Percentiles rank a stretch among this genome's conserved stretches.
phyloP scores from a whole-genome alignment of 257 asterid genomes.

The Catharanthus roseus region DNA sequence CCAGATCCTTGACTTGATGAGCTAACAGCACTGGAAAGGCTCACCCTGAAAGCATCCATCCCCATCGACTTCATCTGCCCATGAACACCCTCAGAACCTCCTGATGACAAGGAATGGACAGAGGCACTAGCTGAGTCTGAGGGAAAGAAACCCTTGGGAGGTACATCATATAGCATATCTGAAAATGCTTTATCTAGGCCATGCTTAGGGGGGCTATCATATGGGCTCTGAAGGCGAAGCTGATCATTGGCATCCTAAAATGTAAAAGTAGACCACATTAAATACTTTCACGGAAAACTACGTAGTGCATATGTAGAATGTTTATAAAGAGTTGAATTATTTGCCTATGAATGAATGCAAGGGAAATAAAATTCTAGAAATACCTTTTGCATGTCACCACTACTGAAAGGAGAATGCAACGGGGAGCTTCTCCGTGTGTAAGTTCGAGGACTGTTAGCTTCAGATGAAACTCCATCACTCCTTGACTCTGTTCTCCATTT shows the following conservation, averaged over 20 bases:
- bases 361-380: slow-evolving; percentile 12
- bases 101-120: slow-evolving; percentile 69
- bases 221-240: slow-evolving; percentile 71
- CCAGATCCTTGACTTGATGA: slow-evolving; percentile 98
- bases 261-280: slow-evolving; percentile 23
- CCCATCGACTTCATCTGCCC: slow-evolving; percentile 72
- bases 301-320: not conserved
- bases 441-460: slow-evolving; percentile 81
- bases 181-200: slow-evolving; percentile 69
- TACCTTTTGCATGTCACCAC: slow-evolving; percentile 81
- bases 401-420: slow-evolving; percentile 76
- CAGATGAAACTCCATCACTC: slow-evolving; percentile 87
- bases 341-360: slow-evolving; percentile 8
- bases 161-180: slow-evolving; percentile 57
- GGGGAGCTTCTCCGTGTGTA: slow-evolving; percentile 89
- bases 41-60: slow-evolving; percentile 83
- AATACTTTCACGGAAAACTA: slow-evolving; percentile 15
- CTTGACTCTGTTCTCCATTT: slow-evolving; percentile 86
- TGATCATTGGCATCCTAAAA: slow-evolving; percentile 69
- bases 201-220: slow-evolving; percentile 77
- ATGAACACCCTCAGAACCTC: slow-evolving; percentile 74
- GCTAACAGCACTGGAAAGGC: slow-evolving; percentile 97
- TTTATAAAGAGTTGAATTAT: not conserved
- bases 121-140: slow-evolving; percentile 71
- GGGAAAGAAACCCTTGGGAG: slow-evolving; percentile 75